Evolutionary conservation across 768 basidiomycete species (phyloP).

Genomic region (Leccinum obscurum): DNA sequence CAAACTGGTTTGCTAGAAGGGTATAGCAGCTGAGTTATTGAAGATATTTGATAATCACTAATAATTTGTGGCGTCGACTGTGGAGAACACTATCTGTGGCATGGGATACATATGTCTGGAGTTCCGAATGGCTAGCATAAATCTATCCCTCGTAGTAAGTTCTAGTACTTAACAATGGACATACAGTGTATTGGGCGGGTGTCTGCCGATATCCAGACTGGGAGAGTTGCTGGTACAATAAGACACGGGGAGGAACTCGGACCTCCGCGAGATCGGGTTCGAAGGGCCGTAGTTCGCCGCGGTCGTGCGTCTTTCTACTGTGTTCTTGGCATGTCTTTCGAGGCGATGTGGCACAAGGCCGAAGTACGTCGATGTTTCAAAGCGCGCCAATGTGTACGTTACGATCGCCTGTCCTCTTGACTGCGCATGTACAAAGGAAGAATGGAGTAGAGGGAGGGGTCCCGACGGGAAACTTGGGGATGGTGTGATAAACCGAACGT

Average conservation of each 20-base stretch:
- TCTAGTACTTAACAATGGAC: too few relatives aligned
- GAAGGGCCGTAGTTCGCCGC: too few relatives aligned
- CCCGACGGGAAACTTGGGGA: not conserved
- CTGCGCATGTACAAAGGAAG: not conserved
- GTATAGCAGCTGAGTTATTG: not conserved
- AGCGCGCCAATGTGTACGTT: not conserved
- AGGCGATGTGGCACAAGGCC: not conserved
- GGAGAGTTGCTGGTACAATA: too few relatives aligned
- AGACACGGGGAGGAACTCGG: too few relatives aligned
- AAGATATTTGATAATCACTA: constrained; percentile 3
- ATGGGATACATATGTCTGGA: not conserved
- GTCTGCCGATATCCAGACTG: too few relatives aligned
- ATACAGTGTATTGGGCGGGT: too few relatives aligned
- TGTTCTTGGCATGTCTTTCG: not conserved
- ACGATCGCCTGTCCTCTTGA: not conserved
- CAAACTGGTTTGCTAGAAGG: not conserved
- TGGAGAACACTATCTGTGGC: not conserved
- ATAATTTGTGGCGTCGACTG: not conserved
- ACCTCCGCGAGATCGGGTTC: too few relatives aligned
- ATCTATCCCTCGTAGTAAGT: too few relatives aligned
- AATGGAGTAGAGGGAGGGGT: not conserved
- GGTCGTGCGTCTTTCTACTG: too few relatives aligned
- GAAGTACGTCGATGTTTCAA: not conserved
- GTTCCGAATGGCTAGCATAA: not conserved
- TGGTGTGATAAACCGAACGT: not conserved